Evolutionary conservation across 257 asterid genomes (phyloP), one percentile per base, ranked within the genome.

Genomic region (Solanum ossicruentum): DNA sequence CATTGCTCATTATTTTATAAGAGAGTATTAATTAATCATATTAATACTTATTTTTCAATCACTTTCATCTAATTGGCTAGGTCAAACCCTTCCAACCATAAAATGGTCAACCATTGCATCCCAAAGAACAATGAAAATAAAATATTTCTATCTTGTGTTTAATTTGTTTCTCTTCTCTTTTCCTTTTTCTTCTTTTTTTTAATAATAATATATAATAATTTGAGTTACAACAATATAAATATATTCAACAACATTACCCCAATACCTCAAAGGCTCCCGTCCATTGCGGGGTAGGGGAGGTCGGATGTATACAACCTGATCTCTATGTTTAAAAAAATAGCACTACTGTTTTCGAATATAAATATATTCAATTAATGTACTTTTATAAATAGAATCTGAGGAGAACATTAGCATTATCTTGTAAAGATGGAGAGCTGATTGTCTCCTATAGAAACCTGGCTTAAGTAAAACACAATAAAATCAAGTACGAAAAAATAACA

Each of bases 341-440:
- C n/a, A n/a, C n/a, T n/a, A n/a, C n/a, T n/a, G n/a, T n/a, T n/a
- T n/a, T n/a, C n/a, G n/a, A 11, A 12, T 12, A 51, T 11, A 2
- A 32, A 32, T 32, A 51, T 26, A 63, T 23, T 63, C 36, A 32
- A 32, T 32, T 0, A 26, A 5, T 12, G 0, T 63, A 63, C 26
- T 26, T 1, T 5, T 4, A 61, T 8, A 61, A 1, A 1, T 11
- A 0, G 1, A 1, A 0, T 26, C 8, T 12, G 0, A 26, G 7
- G 8, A 63, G 10, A 5, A 2, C 0, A 7, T 63, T 63, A 63
- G 0, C 6, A 0, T 6, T 63, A 63, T 0, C 10, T 63, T 7
- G 1, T 23, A 36, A 3, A 23, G 0, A 0, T 23, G 12, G 4
- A 61, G 0, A 63, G 1, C 41, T 36, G 6, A 1, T 63, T 26